These are phyloP conservation scores for Mycena albidolilacea DNA, from an alignment of 768 basidiomycete genomes.

Conservation along the genomic window DNA sequence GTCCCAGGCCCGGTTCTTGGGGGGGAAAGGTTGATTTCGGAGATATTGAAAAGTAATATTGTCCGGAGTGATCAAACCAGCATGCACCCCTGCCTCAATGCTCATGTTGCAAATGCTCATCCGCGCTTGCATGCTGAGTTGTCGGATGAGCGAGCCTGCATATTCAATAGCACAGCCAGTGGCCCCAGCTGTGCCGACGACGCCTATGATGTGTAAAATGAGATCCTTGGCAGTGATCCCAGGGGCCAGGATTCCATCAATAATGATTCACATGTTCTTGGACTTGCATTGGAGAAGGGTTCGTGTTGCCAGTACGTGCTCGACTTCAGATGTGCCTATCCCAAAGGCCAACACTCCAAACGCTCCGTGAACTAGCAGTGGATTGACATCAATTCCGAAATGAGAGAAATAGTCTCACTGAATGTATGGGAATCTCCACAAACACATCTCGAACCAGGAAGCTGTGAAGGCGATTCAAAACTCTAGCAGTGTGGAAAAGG, in stretches of 20 bases:
- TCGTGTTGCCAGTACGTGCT: conserved; percentile 94
- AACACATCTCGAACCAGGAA: conserved; percentile 85
- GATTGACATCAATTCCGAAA: not conserved
- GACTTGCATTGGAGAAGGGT: conserved; percentile 90
- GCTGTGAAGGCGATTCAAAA: conserved; percentile 88
- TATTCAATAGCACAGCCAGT: conserved; percentile 93
- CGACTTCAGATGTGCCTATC: conserved; percentile 94
- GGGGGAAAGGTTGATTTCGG: conserved; percentile 83
- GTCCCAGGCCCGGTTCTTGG: conserved; percentile 89
- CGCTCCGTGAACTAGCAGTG: conserved; percentile 83
- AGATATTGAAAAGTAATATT: conserved; percentile 90
- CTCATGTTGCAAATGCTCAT: conserved; percentile 97
- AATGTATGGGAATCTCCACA: conserved; percentile 96
- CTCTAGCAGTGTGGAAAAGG: no score
- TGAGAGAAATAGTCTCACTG: conserved; percentile 63
- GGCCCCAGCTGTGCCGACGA: conserved; percentile 92
- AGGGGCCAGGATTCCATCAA: conserved; percentile 85
- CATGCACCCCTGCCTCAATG: conserved; percentile 93
- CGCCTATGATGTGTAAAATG: conserved; percentile 89
- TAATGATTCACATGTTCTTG: conserved; percentile 93
- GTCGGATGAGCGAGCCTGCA: conserved; percentile 86
- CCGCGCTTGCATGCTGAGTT: conserved; percentile 90
- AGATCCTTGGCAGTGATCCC: conserved; percentile 90
- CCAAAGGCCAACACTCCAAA: conserved; percentile 95
- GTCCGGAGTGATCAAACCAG: conserved; percentile 95